These are phyloP conservation scores for Pulveroboletus ravenelii DNA, from an alignment of 768 basidiomycete species.

Conservation along the genomic window DNA sequence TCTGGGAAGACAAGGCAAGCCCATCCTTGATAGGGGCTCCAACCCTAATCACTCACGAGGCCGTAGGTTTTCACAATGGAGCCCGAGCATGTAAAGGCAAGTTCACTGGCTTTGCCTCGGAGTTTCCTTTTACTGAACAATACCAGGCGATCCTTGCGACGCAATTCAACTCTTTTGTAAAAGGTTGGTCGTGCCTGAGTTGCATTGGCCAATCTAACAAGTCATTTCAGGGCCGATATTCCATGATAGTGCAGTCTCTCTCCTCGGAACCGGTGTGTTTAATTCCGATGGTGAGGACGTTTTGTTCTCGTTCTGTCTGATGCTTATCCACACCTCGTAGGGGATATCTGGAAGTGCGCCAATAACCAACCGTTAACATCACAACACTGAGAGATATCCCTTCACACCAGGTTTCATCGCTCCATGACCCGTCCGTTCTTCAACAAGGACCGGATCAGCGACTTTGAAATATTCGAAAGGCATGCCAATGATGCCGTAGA, in stretches of 20 bases:
- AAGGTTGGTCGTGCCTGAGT: conserved; percentile 26
- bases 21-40: neutral
- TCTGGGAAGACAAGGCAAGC: conserved; percentile 39
- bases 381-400: neutral
- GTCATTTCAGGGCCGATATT: conserved; percentile 11
- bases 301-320: neutral
- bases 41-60: neutral
- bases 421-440: conserved; percentile 61
- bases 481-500: conserved; percentile 47
- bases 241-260: conserved; percentile 16
- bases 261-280: conserved; percentile 55
- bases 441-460: conserved; percentile 45
- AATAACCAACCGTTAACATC: neutral
- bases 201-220: conserved; percentile 19
- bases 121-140: neutral
- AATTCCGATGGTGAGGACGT: conserved; percentile 44
- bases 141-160: conserved; percentile 40
- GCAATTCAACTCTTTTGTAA: conserved; percentile 40
- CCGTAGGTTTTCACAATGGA: conserved; percentile 42
- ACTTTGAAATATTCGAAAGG: conserved; percentile 51
- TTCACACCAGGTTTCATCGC: conserved; percentile 46
- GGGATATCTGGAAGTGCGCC: conserved; percentile 56
- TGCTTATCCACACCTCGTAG: conserved; percentile 21
- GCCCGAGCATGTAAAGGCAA: conserved; percentile 44
- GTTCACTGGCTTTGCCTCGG: neutral